phyloP scores from a whole-genome alignment of 257 asterid species.

The Agastache rugosa region DNA sequence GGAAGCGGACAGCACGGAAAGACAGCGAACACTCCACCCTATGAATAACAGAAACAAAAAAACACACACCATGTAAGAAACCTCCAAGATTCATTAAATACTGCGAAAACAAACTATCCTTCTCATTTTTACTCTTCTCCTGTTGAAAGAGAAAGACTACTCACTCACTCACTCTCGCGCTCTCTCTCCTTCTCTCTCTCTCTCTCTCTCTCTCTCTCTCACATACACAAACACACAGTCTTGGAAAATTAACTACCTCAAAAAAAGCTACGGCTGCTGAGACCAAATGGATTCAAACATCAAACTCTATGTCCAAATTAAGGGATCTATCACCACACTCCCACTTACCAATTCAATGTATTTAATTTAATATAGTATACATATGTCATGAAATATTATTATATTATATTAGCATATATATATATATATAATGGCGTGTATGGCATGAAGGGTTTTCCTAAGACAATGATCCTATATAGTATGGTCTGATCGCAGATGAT shows the following conservation, averaged over 20 bases:
- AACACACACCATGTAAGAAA: constrained; percentile 31
- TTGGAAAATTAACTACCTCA: constrained; percentile 41
- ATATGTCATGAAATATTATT: too few relatives aligned
- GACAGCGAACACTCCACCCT: constrained; percentile 49
- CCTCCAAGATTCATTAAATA: constrained; percentile 58
- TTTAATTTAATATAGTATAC: too few relatives aligned
- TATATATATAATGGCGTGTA: too few relatives aligned
- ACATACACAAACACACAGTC: constrained; percentile 26
- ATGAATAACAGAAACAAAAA: constrained; percentile 39
- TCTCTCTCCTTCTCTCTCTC: constrained; percentile 30
- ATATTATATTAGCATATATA: too few relatives aligned
- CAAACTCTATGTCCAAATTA: constrained; percentile 11
- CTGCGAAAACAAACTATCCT: constrained; percentile 37
- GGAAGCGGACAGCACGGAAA: constrained; percentile 48
- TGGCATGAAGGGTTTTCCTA: too few relatives aligned
- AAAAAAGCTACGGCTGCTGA: constrained; percentile 35
- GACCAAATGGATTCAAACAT: constrained; percentile 37
- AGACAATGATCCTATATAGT: not conserved
- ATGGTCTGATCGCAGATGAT: not conserved
- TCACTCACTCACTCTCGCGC: constrained; percentile 19
- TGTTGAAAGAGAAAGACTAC: constrained; percentile 40
- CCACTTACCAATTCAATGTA: constrained; percentile 9
- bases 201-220: constrained; percentile 19
- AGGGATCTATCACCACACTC: not conserved
- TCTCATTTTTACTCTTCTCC: constrained; percentile 32